Evolutionary conservation across 2,329 filamentous ascomycete genomes (phyloP), one percentile per base, ranked within the genome.

Genomic region (Arachnopeziza araneosa): DNA sequence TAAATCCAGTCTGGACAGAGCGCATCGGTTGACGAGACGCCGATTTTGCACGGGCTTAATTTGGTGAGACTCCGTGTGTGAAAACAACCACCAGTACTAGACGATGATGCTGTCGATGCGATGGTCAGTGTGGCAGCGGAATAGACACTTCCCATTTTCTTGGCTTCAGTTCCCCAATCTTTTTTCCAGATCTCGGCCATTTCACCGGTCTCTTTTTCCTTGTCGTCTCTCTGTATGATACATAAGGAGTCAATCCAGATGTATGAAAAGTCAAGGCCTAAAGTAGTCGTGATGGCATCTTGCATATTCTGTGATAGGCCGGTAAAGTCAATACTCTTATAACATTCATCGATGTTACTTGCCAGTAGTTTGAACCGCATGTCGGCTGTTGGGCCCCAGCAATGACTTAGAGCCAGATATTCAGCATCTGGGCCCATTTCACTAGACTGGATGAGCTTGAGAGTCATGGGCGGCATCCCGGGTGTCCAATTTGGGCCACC

Each of bases 171-270:
- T n/a, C 30, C 22, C 66, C 65, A 67, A 52, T 67, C 65, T 3
- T 50, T 21, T 1, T 19, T 9, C 30, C 30, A 32, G 7, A 32
- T 14, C 30, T 32, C 30, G 30, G 30, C 30, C 30, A 7, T 32
- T 32, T 32, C 14, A 14, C 30, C 30, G 14, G 7, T 14, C 14
- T 32, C 30, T 14, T 32, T 32, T 32, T 32, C 14, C 14, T 32
- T 32, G 30, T 32, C 30, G n/a, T 50, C 26, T 24, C 58, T 55
- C 52, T 67, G 65, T 17, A 67, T 60, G 21, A 68, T 67, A 54
- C 65, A 62, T 23, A 68, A 53, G 22, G 64, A 57, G 32, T 68
- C 63, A 52, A 67, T 66, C 66, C 66, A 64, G n/a, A 67, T 19
- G 60, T 64, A 64, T n/a, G 24, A 26, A 24, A 68, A 26, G 23